A percentile compares a stretch with the other conserved stretches of the same genome.
Conservation (phyloP, 352 stramenopile species). For the Phytophthora fragariae region DNA sequence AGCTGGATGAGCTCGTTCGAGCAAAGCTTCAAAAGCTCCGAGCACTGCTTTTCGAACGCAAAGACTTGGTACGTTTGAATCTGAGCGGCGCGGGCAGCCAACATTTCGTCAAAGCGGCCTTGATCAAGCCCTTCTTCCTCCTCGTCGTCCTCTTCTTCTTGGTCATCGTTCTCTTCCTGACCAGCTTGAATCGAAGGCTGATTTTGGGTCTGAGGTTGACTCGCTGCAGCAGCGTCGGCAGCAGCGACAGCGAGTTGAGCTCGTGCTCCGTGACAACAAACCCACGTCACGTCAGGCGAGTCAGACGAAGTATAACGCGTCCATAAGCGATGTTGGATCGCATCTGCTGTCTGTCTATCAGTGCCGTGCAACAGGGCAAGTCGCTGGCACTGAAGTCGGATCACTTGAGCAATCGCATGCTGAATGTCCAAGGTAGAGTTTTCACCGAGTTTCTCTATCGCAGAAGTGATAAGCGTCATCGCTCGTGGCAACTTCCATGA, state of each 20-base stretch:
- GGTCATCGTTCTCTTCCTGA: conserved; percentile 14
- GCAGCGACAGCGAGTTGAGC: conserved; percentile 22
- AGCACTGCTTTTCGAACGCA: conserved; percentile 58
- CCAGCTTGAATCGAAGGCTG: conserved; percentile 10
- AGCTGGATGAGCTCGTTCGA: conserved; percentile 71
- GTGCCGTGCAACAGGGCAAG: conserved; percentile 50
- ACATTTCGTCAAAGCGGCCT: conserved; percentile 33
- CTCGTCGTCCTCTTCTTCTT: conserved; percentile 23
- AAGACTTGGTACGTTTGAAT: conserved; percentile 50
- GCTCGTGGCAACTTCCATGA: conserved; percentile 39
- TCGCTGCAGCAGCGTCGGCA: conserved; percentile 16
- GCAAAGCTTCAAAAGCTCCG: conserved; percentile 44
- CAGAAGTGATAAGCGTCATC: conserved; percentile 38
- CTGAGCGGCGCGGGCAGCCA: conserved; percentile 27
- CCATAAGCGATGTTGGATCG: conserved; percentile 49
- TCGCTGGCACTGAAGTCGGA: conserved; percentile 54
- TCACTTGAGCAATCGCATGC: conserved; percentile 31
- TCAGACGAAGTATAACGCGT: conserved; percentile 53
- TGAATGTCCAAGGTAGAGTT: conserved; percentile 30
- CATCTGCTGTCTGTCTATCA: conserved; percentile 24
- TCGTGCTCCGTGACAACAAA: conserved; percentile 47
- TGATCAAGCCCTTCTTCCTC: conserved; percentile 28
- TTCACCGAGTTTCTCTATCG: conserved; percentile 24
- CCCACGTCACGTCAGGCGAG: conserved; percentile 52
- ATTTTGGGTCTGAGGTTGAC: conserved; percentile 22